phyloP scores from a whole-genome alignment of 352 stramenopile genomes.

The Blastocystis sp. region DNA sequence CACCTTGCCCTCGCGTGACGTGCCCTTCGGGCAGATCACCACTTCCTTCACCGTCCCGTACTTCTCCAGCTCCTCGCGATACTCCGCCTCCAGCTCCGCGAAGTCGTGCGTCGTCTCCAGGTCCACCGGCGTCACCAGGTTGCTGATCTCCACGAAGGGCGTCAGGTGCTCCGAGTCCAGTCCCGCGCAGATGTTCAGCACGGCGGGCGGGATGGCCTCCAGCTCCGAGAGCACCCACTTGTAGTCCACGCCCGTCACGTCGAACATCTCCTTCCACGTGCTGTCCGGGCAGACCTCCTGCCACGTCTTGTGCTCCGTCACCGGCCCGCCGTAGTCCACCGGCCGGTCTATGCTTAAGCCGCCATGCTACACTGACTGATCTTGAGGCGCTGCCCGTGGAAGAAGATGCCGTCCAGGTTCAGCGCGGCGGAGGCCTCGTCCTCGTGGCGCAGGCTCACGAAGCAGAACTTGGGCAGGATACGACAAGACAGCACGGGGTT shows the following conservation, averaged over 20 bases:
- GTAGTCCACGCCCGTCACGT: slow-evolving; percentile 19
- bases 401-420: slow-evolving; percentile 60
- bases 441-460: slow-evolving; percentile 55
- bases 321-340: slow-evolving; percentile 41
- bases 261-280: slow-evolving; percentile 49
- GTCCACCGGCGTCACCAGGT: slow-evolving; percentile 42
- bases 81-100: slow-evolving; percentile 12
- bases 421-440: slow-evolving; percentile 40
- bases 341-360: slow-evolving; percentile 35
- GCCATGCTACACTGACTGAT: background rate
- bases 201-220: slow-evolving; percentile 14
- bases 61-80: slow-evolving; percentile 4
- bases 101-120: slow-evolving; percentile 6
- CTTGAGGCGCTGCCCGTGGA: slow-evolving; percentile 47
- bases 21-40: background rate
- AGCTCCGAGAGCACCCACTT: slow-evolving; percentile 36
- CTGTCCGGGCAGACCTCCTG: slow-evolving; percentile 55
- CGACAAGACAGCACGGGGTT: slow-evolving; percentile 33
- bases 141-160: slow-evolving; percentile 17
- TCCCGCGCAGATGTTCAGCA: slow-evolving; percentile 41
- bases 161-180: slow-evolving; percentile 21
- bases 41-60: slow-evolving; percentile 47
- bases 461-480: slow-evolving; percentile 59
- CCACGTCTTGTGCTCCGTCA: slow-evolving; percentile 37
- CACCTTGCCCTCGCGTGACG: slow-evolving; percentile 5